Conservation (phyloP, 495 filamentous ascomycete genomes). For the Pyrenula massariospora region DNA sequence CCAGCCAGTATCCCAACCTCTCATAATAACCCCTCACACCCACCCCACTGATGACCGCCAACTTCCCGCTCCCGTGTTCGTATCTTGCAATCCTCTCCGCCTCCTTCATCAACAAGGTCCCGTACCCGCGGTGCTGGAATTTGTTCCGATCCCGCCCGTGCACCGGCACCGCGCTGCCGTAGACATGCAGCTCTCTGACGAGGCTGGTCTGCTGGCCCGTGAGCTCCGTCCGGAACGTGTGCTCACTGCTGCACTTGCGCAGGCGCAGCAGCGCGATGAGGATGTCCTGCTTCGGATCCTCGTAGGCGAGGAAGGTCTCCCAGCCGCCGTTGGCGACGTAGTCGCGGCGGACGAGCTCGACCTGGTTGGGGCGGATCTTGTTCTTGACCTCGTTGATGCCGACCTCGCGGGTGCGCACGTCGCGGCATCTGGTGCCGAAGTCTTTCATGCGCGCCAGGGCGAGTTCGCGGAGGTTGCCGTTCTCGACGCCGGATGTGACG, state of each 20-base stretch:
- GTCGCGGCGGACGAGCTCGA: constrained; percentile 92
- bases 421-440: constrained; percentile 92
- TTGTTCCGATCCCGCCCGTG: constrained; percentile 88
- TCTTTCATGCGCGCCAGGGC: constrained; percentile 95
- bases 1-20: constrained; percentile 82
- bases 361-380: constrained; percentile 91
- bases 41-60: constrained; percentile 90
- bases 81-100: constrained; percentile 88
- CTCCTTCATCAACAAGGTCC: constrained; percentile 94
- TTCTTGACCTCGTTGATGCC: constrained; percentile 98
- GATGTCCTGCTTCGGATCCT: constrained; percentile 97
- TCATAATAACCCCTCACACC: constrained; percentile 90
- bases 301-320: constrained; percentile 97
- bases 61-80: constrained; percentile 87
- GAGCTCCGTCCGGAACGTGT: constrained; percentile 86
- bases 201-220: constrained; percentile 78
- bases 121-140: constrained; percentile 97
- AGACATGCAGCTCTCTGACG: constrained; percentile 91
- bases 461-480: constrained; percentile 89
- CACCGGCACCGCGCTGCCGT: constrained; percentile 88
- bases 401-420: constrained; percentile 95
- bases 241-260: constrained; percentile 76
- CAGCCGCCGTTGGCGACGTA: constrained; percentile 92
- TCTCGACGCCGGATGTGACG: constrained; percentile 93
- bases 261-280: constrained; percentile 83